Evolutionary conservation across 129 eudicot species (phyloP).

Genomic region (Lactuca sativa): DNA sequence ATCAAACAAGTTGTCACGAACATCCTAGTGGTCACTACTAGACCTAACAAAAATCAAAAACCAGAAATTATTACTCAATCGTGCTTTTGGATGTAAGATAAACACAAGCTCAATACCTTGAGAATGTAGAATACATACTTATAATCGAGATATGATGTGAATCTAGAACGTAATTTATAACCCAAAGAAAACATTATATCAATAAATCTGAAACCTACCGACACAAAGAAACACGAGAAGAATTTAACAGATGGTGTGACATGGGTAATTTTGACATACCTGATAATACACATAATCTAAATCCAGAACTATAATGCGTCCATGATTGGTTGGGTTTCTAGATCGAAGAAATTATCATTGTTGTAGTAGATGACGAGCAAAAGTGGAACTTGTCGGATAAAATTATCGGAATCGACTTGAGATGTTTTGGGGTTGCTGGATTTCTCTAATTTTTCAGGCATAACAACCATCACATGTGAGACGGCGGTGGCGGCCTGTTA

Average conservation of each 20-base stretch:
- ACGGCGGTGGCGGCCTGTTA: constrained; percentile 29
- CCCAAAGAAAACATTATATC: constrained; percentile 51
- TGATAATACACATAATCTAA: constrained; percentile 67
- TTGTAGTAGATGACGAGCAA: constrained; percentile 44
- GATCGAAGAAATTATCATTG: constrained; percentile 47
- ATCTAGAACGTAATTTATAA: constrained; percentile 49
- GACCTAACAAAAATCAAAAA: constrained; percentile 33
- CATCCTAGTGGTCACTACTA: constrained; percentile 53
- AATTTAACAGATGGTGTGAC: constrained; percentile 43
- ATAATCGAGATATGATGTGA: constrained; percentile 16
- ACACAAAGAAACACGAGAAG: constrained; percentile 48
- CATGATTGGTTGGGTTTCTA: constrained; percentile 48
- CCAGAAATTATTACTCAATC: constrained; percentile 3
- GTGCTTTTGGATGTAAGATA: constrained; percentile 29
- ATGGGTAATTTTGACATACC: constrained; percentile 63
- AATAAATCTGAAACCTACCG: constrained; percentile 59
- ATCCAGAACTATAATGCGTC: constrained; percentile 66
- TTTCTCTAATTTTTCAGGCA: constrained; percentile 18
- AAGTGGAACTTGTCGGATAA: constrained; percentile 40
- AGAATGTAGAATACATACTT: constrained; percentile 45
- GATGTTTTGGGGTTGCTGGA: constrained; percentile 34
- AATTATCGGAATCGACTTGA: constrained; percentile 31
- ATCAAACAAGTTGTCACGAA: constrained; percentile 61
- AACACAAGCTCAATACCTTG: constrained; percentile 58
- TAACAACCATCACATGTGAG: constrained; percentile 39